These are phyloP conservation scores for Lipomyces sp. DNA, from an alignment of 805 yeast genomes.

Conservation along the genomic window DNA sequence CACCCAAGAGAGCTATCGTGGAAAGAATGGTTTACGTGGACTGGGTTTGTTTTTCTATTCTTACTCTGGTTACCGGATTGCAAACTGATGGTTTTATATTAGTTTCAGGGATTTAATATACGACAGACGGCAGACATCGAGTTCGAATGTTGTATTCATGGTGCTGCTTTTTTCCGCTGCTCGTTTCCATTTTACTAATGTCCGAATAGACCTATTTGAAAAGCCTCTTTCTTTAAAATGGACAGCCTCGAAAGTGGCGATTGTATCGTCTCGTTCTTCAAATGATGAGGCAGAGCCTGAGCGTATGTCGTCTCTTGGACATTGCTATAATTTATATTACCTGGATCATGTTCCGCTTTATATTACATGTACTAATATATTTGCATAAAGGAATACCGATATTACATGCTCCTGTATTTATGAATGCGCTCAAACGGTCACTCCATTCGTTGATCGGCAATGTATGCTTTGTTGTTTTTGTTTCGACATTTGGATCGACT, in stretches of 20 bases:
- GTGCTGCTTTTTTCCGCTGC: neutral
- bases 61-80: neutral
- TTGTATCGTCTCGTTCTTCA: neutral
- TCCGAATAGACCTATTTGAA: slow-evolving; percentile 13
- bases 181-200: neutral
- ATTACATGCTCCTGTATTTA: slow-evolving; percentile 19
- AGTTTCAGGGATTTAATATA: slow-evolving; percentile 24
- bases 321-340: no score
- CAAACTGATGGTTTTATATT: neutral
- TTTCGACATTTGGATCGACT: neutral
- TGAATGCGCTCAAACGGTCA: slow-evolving; percentile 5
- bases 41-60: slow-evolving; percentile 16
- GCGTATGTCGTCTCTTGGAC: slow-evolving; percentile 1
- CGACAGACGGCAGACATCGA: slow-evolving; percentile 25
- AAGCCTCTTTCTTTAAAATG: slow-evolving; percentile 12
- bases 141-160: slow-evolving; percentile 14
- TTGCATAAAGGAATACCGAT: slow-evolving; percentile 5
- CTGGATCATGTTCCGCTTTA: neutral
- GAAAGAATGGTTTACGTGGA: slow-evolving; percentile 19
- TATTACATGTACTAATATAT: no score
- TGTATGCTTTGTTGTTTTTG: slow-evolving; percentile 3
- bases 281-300: neutral
- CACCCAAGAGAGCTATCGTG: slow-evolving; percentile 2
- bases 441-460: slow-evolving; percentile 11
- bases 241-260: slow-evolving; percentile 18